Conservation (phyloP, 768 basidiomycete genomes). For the Boletus sp. region DNA sequence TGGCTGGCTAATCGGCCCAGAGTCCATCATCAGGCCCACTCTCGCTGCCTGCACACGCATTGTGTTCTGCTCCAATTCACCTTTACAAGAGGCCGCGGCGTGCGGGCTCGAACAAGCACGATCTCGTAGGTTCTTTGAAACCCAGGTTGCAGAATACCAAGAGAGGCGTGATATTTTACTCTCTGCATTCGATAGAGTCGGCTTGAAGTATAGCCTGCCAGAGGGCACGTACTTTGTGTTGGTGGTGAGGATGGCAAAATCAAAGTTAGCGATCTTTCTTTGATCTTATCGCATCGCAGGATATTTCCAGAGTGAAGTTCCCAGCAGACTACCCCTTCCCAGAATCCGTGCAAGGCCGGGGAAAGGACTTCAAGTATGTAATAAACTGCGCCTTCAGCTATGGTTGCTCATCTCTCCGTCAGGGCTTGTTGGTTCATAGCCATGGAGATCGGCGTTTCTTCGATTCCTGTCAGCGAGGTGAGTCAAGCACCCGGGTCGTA, state of each 20-base stretch:
- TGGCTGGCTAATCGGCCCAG: constrained; percentile 92
- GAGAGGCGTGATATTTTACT: constrained; percentile 76
- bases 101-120: constrained; percentile 80
- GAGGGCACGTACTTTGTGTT: constrained; percentile 92
- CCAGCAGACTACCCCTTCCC: constrained; percentile 88
- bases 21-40: constrained; percentile 77
- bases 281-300: constrained; percentile 40
- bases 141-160: constrained; percentile 70
- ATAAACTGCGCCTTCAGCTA: not conserved
- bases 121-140: constrained; percentile 72
- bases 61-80: constrained; percentile 93
- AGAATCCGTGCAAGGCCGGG: constrained; percentile 66
- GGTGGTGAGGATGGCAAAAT: constrained; percentile 49
- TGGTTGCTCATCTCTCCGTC: constrained; percentile 11
- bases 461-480: constrained; percentile 95
- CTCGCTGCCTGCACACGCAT: constrained; percentile 91
- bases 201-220: constrained; percentile 81
- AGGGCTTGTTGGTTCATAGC: constrained; percentile 97
- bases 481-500: constrained; percentile 15
- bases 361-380: constrained; percentile 79
- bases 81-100: constrained; percentile 91
- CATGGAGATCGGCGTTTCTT: constrained; percentile 83
- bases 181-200: constrained; percentile 77
- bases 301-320: constrained; percentile 72
- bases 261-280: not conserved